phyloP scores from a whole-genome alignment of 108 stramenopile species.

The Schizochytrium sp. region DNA sequence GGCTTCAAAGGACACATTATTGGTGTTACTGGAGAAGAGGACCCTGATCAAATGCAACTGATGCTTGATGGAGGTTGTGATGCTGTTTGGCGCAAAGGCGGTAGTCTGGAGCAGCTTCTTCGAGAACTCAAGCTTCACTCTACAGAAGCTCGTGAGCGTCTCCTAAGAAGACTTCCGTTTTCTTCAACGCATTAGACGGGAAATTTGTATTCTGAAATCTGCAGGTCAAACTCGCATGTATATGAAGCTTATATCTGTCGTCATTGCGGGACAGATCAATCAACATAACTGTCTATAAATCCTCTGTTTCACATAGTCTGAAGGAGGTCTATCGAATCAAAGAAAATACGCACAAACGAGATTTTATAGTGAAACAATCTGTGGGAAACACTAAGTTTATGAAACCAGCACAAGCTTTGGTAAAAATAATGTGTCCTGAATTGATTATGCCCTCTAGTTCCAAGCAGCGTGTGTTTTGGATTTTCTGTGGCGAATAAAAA shows the following conservation, averaged over 20 bases:
- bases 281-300: no score
- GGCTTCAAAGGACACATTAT: background rate
- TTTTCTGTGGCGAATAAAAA: no score
- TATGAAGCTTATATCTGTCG: background rate
- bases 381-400: no score
- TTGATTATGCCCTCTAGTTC: no score
- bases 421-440: no score
- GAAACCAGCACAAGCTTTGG: no score
- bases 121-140: background rate
- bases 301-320: no score
- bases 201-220: background rate
- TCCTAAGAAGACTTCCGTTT: background rate
- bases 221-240: background rate
- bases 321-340: no score
- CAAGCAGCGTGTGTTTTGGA: no score
- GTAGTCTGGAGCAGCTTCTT: constrained; percentile 21
- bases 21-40: constrained; percentile 30
- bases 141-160: background rate
- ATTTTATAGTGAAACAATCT: no score
- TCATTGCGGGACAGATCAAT: background rate
- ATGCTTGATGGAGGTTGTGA: background rate
- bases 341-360: no score
- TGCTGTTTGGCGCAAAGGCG: constrained; percentile 19
- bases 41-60: background rate
- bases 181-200: background rate